Evolutionary conservation across 768 basidiomycete genomes (phyloP).

Genomic region (Paxillus ammoniavirescens): DNA sequence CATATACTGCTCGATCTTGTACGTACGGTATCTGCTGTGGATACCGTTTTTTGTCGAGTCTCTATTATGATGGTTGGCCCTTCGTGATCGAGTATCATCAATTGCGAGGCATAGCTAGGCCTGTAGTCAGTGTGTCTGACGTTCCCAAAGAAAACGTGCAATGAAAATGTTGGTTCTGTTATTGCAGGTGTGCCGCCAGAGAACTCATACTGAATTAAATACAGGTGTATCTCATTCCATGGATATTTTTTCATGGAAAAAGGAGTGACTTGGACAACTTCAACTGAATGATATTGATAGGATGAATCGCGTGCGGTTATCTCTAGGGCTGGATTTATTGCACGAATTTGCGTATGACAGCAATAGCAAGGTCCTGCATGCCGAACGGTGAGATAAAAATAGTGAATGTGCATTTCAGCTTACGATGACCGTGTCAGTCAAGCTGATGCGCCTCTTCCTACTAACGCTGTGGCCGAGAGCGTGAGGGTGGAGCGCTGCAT

Average conservation of each 20-base stretch:
- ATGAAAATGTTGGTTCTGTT: not conserved
- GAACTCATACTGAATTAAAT: not conserved
- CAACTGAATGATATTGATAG: not conserved
- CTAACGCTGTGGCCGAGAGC: not conserved
- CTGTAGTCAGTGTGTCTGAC: no score
- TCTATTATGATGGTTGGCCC: no score
- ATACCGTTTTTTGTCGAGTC: no score
- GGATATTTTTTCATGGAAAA: not conserved
- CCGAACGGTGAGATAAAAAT: not conserved
- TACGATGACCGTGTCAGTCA: conserved; percentile 4
- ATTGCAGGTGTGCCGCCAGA: not conserved
- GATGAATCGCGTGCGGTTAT: not conserved
- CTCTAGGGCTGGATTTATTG: not conserved
- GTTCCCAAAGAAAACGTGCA: not conserved
- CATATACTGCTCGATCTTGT: no score
- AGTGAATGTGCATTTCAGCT: not conserved
- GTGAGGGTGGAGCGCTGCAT: not conserved
- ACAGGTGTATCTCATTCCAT: not conserved
- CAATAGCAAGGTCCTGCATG: conserved; percentile 3
- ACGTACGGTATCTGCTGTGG: no score
- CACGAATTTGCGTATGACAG: conserved; percentile 4
- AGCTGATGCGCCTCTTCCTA: conserved; percentile 7
- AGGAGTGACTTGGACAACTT: not conserved
- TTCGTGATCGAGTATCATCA: no score
- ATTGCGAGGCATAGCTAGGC: no score